Evolutionary conservation across 202 grass and related monocot species (phyloP).

Genomic region (Sporobolus alterniflorus): DNA sequence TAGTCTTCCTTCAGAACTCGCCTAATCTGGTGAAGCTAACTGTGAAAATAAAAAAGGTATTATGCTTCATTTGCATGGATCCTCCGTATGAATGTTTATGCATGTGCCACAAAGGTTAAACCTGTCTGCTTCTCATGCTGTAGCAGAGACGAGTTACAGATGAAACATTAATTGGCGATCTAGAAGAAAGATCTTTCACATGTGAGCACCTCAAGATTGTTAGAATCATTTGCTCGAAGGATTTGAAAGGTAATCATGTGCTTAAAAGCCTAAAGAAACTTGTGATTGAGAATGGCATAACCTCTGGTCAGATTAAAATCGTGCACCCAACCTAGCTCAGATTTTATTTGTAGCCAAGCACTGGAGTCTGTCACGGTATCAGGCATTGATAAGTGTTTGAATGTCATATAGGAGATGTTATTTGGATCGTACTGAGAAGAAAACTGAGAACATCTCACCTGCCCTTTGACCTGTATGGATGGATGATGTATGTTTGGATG

Average conservation of each 20-base stretch:
- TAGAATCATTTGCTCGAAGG: no score
- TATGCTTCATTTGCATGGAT: neutral
- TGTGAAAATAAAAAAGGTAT: neutral
- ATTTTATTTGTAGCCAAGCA: neutral
- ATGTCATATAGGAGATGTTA: neutral
- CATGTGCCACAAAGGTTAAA: neutral
- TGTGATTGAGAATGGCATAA: conserved; percentile 5
- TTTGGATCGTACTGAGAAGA: neutral
- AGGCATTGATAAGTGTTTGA: neutral
- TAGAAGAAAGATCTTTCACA: neutral
- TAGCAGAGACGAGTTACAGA: neutral
- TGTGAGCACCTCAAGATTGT: neutral
- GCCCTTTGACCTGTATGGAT: no score
- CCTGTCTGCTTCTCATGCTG: neutral
- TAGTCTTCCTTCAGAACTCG: conserved; percentile 41
- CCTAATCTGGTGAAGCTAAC: conserved; percentile 12
- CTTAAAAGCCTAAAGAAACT: neutral
- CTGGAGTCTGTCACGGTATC: neutral
- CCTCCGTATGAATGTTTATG: neutral
- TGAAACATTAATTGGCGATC: neutral
- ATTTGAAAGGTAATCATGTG: neutral
- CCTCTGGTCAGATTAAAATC: neutral
- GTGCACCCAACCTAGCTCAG: no score
- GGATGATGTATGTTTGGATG: no score
- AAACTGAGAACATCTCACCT: neutral